Conservation (phyloP, 2,329 filamentous ascomycete species). For the Aphanocladium album region DNA sequence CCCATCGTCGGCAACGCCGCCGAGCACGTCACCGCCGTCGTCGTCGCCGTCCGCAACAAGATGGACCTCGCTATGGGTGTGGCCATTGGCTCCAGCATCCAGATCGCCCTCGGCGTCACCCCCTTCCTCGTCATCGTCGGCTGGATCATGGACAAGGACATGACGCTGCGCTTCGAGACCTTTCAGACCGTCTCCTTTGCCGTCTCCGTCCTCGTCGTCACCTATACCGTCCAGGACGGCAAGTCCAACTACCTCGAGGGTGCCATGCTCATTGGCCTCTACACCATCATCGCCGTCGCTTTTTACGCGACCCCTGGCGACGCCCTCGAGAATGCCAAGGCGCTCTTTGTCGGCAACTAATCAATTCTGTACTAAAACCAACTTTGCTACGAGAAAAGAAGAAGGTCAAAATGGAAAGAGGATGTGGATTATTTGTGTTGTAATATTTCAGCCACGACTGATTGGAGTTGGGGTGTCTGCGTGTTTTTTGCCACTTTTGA, state of each 20-base stretch:
- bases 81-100: slow-evolving; percentile 75
- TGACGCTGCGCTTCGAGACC: slow-evolving; percentile 75
- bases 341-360: slow-evolving; percentile 7
- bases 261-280: slow-evolving; percentile 56
- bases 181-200: slow-evolving; percentile 75
- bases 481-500: background rate
- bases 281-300: slow-evolving; percentile 56
- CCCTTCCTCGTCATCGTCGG: slow-evolving; percentile 75
- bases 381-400: background rate
- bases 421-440: background rate
- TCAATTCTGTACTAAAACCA: background rate
- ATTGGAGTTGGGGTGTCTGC: background rate
- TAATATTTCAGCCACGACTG: background rate
- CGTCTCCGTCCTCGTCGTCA: slow-evolving; percentile 69
- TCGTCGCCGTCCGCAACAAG: slow-evolving; percentile 73
- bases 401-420: background rate
- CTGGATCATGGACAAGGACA: slow-evolving; percentile 67
- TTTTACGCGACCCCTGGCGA: slow-evolving; percentile 52
- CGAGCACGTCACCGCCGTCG: slow-evolving; percentile 75
- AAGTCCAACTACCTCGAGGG: slow-evolving; percentile 82
- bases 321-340: slow-evolving; percentile 36
- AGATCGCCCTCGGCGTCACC: slow-evolving; percentile 77
- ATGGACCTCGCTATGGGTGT: slow-evolving; percentile 72
- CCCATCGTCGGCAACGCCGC: slow-evolving; percentile 78
- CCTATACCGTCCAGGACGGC: slow-evolving; percentile 72